Base-by-base conservation (phyloP, 352 stramenopile species). In the Sclerospora graminicola region DNA sequence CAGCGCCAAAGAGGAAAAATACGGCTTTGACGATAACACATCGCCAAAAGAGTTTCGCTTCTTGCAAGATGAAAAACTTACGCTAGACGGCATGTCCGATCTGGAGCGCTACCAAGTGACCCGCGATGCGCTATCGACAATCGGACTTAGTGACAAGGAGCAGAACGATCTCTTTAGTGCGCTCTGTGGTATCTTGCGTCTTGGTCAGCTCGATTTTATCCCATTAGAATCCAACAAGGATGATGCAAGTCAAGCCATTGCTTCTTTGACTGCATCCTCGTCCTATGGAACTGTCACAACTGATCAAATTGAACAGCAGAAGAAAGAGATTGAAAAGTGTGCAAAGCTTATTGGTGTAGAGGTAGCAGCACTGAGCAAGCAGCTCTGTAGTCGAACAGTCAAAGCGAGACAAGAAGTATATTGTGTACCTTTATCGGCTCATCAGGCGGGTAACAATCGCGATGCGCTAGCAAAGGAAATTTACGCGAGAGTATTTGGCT, bases 391-490 rank as follows among this genome's bases (percentile, higher is more conserved):
- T 49, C 73, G 81, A 10, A 90, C 78, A 4, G 76, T 93, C 27
- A 85, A 87, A 44, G 81, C 78, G 1, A 63, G 78, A 8, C 69
- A 88, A 11, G 78, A 93, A 48, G 78, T 90, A 11, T 93, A 93
- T 48, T 82, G 69, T 21, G 74, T 93, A 1, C 76, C 81, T 8
- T 47, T 93, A 0, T 87, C 71, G 1, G 63, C 61, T 24, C 47
- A 82, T 20, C 75, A 94, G 18, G 82, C 84, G 0, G 64, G 73
- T 23, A 86, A 90, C 51, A 89, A 87, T 49, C 79, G 95, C 19
- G 95, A 99, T 63, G 95, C 96, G 9, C 56, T 98, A 5, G 89
- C 83, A 11, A 98, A 98, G 48, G 90, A 96, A 44, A 65, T 97
- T n/a, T 98, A 98, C 44, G 72, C 80, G 5, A 83, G 93, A 16